Evolutionary conservation across 148 eudicot species (phyloP).

Genomic region (Vaccinium corymbosum): DNA sequence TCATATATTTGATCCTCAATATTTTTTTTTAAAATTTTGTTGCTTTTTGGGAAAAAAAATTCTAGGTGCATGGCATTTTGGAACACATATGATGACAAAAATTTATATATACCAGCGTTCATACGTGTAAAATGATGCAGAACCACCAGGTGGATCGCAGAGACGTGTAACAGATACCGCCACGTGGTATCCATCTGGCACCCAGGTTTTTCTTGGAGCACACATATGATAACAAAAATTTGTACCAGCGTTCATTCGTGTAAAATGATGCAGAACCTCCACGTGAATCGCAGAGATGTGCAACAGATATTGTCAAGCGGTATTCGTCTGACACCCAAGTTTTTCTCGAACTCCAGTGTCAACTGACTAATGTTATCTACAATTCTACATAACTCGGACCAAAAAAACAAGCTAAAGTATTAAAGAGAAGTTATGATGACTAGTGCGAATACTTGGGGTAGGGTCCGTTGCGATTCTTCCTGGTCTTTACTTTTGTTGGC

Average conservation of each 20-base stretch:
- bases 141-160: too few species aligned
- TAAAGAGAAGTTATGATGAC: conserved; percentile 6
- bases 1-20: neutral
- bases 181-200: too few species aligned
- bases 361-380: too few species aligned
- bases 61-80: neutral
- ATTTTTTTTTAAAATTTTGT: neutral
- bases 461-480: conserved; percentile 37
- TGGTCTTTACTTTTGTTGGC: conserved; percentile 34
- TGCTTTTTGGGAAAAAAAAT: neutral
- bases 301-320: too few species aligned
- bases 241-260: too few species aligned
- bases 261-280: neutral
- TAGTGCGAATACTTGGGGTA: conserved; percentile 2
- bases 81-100: neutral
- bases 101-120: neutral
- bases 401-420: neutral
- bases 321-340: too few species aligned
- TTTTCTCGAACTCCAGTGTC: too few species aligned
- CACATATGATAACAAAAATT: neutral
- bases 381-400: too few species aligned
- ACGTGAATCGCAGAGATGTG: too few species aligned
- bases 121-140: neutral
- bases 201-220: neutral
- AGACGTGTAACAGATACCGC: too few species aligned